A percentile compares a stretch with the other conserved stretches of the same genome.
These are phyloP conservation scores for Inga leiocalycina DNA, from an alignment of 306 rosid genomes.

Conservation along the genomic window DNA sequence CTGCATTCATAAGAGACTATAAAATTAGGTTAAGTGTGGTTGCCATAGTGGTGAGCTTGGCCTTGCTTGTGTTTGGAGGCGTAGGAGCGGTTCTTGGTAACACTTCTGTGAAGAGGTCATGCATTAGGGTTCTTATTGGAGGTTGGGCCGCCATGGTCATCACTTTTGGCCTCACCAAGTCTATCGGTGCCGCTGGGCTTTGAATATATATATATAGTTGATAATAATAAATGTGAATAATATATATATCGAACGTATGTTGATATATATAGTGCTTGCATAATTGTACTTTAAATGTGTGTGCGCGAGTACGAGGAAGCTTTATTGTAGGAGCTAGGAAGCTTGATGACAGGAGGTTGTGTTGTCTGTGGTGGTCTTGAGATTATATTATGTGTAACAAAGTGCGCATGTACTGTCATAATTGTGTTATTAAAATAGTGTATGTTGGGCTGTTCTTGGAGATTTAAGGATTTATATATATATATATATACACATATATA, in stretches of 20 bases:
- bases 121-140: slow-evolving; percentile 59
- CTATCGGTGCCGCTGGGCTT: slow-evolving; percentile 43
- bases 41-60: slow-evolving; percentile 44
- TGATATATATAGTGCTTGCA: neutral
- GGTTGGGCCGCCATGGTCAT: slow-evolving; percentile 85
- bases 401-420: neutral
- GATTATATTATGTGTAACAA: neutral
- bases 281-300: neutral
- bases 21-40: slow-evolving; percentile 53
- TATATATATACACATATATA: no score
- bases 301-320: neutral
- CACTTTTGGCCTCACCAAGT: slow-evolving; percentile 70
- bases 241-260: neutral
- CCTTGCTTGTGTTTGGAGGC: slow-evolving; percentile 58
- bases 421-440: neutral
- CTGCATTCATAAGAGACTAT: slow-evolving; percentile 49
- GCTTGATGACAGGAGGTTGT: neutral
- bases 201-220: neutral
- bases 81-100: slow-evolving; percentile 62
- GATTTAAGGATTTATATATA: neutral
- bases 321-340: neutral
- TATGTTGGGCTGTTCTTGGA: neutral
- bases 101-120: slow-evolving; percentile 52
- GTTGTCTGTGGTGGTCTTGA: neutral
- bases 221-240: neutral